phyloP scores from a whole-genome alignment of 2,329 filamentous ascomycete species.

The Claviceps africana region DNA sequence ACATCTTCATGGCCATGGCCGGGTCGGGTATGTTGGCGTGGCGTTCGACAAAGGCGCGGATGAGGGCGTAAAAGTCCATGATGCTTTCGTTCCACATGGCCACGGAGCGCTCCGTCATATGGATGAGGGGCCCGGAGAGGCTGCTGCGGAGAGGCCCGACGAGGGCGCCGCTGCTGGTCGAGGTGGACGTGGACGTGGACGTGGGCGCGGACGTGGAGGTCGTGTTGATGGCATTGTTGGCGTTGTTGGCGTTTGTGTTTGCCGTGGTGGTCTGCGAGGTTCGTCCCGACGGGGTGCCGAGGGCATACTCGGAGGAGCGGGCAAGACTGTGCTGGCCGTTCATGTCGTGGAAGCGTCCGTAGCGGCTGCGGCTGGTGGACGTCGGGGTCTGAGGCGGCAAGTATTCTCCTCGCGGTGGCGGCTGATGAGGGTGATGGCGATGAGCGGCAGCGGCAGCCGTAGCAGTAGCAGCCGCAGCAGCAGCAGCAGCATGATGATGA shows the following conservation, averaged over 20 bases:
- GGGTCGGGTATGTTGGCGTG: conserved; percentile 19
- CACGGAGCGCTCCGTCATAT: conserved; percentile 22
- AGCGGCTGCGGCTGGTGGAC: conserved; percentile 12
- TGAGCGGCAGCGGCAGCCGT: neutral
- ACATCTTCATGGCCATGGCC: conserved; percentile 15
- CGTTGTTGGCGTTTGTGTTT: neutral
- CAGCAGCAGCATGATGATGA: neutral
- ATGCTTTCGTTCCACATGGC: conserved; percentile 22
- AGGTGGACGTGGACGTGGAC: too few species aligned
- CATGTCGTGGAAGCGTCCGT: conserved; percentile 17
- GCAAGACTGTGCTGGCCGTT: neutral
- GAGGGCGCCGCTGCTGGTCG: neutral
- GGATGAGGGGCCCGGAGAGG: conserved; percentile 17
- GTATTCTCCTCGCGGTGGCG: conserved; percentile 10
- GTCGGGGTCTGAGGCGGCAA: conserved; percentile 20
- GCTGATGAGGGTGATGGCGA: neutral
- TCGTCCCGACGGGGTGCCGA: neutral
- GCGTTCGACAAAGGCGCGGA: conserved; percentile 22
- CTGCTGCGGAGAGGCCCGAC: conserved; percentile 9
- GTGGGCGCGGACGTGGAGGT: too few species aligned
- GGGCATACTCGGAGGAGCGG: neutral
- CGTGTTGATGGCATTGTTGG: neutral
- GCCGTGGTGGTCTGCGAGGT: neutral
- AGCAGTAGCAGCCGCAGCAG: too few species aligned
- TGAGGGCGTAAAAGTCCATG: conserved; percentile 22